Evolutionary conservation across 2,329 filamentous ascomycete genomes (phyloP).

Genomic region (Chaetomiaceae sp.): DNA sequence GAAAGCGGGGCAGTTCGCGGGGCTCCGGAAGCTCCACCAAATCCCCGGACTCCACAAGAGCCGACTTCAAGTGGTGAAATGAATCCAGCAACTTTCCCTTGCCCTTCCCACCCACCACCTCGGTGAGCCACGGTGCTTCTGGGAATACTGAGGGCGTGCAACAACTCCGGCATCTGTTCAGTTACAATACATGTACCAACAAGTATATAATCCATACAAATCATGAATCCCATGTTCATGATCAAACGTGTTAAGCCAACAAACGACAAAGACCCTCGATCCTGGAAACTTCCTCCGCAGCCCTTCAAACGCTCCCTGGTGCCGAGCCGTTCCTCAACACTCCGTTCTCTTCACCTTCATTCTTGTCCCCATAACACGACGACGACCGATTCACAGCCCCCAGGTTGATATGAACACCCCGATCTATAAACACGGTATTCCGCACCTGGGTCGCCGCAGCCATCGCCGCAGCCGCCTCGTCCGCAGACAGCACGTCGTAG

Average conservation of each 20-base stretch:
- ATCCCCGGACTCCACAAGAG: neutral
- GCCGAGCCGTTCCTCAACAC: too few species aligned
- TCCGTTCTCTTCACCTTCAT: neutral
- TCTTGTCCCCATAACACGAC: constrained; percentile 4
- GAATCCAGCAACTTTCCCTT: neutral
- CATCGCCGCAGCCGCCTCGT: constrained; percentile 11
- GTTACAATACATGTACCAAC: too few species aligned
- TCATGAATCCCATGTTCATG: too few species aligned
- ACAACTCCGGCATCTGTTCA: too few species aligned
- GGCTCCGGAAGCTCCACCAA: neutral
- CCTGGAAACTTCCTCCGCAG: too few species aligned
- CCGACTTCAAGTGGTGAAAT: neutral
- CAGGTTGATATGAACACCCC: constrained; percentile 5
- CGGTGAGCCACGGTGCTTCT: too few species aligned
- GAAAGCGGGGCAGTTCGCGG: neutral
- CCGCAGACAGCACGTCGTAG: constrained; percentile 6
- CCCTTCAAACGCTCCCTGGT: too few species aligned
- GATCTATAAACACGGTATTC: constrained; percentile 16
- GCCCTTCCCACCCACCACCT: neutral
- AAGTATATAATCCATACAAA: too few species aligned
- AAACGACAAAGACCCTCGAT: too few species aligned
- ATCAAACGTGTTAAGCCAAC: too few species aligned
- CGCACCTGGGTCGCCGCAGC: constrained; percentile 1
- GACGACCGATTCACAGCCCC: neutral
- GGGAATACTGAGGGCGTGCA: too few species aligned